Base-by-base conservation (phyloP, 2,329 filamentous ascomycete genomes). In the Stagonosporopsis rhizophila region DNA sequence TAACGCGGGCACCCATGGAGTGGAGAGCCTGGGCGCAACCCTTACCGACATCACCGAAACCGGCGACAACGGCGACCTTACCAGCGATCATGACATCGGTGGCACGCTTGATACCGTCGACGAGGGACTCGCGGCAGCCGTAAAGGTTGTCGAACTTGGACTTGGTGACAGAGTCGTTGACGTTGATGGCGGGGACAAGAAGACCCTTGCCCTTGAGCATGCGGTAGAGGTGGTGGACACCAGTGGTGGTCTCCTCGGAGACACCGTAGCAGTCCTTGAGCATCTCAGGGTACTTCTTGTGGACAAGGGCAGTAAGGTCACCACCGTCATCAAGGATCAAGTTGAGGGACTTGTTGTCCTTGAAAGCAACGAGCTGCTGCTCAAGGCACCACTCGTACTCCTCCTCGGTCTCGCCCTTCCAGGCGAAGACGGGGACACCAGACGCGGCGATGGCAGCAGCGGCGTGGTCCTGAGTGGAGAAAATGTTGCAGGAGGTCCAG, bases 91-190 rank as follows among this genome's bases (percentile, higher is more conserved):
- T 99, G 82, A 98, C 95, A 85, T 99, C 94, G 80, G 95, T 99
- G 73, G 95, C 94, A 84, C 94, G 94, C 91, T 98, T 99, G 89
- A 99, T 98, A 80, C 95, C 95, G 80, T 99, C 95, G 75, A 99
- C 89, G 73, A 99, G 90, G 65, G 94, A 97, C 85, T 98, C 95
- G 79, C 92, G 89, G 92, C 95, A 98, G 77, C 95, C 94, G 87
- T 98, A 99, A 68, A 98, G 84, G 89, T 99, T 99, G 88, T 98
- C 95, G 80, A 99, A 99, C 88, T 99, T 99, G 83, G 92, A 96
- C 89, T 98, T 99, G 82, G 95, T 99, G 78, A 99, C 94, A 58
- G 90, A 93, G 88, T 99, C 94, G 85, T 99, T 98, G 86, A 99
- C 94, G 82, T 99, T 99, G 89, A 98, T 77, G 81, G 94, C 86